These are phyloP conservation scores for Hydnomerulius pinastri DNA, from an alignment of 768 basidiomycete species.

Conservation along the genomic window DNA sequence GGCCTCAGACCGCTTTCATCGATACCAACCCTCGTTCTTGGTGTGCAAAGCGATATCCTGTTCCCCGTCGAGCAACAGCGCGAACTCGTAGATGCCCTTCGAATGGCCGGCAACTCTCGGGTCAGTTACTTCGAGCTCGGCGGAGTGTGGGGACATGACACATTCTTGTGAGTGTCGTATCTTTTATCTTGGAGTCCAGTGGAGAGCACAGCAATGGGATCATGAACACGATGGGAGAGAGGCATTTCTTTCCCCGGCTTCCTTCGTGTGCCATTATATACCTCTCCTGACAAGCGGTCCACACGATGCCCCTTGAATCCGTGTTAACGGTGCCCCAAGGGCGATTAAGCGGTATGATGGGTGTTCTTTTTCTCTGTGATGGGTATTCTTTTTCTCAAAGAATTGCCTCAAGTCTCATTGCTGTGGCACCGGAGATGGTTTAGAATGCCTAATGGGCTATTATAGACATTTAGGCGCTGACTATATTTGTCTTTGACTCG, in stretches of 20 bases:
- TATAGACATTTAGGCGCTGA: slow-evolving; percentile 8
- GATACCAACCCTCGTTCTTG: slow-evolving; percentile 84
- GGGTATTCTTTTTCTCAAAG: not conserved
- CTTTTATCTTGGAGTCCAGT: not conserved
- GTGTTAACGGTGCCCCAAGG: slow-evolving; percentile 8
- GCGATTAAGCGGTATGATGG: not conserved
- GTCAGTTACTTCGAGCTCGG: slow-evolving; percentile 98
- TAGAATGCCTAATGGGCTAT: not conserved
- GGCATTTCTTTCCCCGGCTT: not conserved
- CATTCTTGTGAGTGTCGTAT: slow-evolving; percentile 72
- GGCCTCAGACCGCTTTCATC: slow-evolving; percentile 75
- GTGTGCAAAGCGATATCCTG: slow-evolving; percentile 95
- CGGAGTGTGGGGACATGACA: slow-evolving; percentile 99
- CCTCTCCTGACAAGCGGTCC: not conserved
- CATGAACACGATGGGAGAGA: not conserved
- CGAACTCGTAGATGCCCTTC: slow-evolving; percentile 89
- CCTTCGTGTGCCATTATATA: slow-evolving; percentile 13
- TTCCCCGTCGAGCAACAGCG: slow-evolving; percentile 98
- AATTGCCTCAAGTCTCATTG: not conserved
- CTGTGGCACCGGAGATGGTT: too few relatives aligned
- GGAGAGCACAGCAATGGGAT: not conserved
- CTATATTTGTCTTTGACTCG: slow-evolving; percentile 6
- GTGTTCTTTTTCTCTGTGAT: not conserved
- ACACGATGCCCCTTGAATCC: slow-evolving; percentile 5
- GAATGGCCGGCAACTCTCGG: slow-evolving; percentile 82